Evolutionary conservation across 495 filamentous ascomycete species (phyloP).

Genomic region (Xylaria cubensis): DNA sequence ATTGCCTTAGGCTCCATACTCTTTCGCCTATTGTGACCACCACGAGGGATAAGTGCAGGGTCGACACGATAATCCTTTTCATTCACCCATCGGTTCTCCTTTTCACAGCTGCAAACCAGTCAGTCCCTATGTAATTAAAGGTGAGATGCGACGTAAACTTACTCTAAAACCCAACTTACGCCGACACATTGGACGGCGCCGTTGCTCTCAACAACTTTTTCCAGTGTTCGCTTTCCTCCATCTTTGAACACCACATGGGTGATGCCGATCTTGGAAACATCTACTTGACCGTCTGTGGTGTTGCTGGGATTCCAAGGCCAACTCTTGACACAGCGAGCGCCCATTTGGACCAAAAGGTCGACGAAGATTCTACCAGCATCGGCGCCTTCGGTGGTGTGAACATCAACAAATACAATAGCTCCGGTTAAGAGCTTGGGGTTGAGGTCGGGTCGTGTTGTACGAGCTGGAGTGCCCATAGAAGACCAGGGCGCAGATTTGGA

Average conservation of each 20-base stretch:
- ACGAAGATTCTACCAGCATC: conserved; percentile 86
- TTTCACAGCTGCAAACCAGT: conserved; percentile 67
- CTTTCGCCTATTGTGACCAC: conserved; percentile 80
- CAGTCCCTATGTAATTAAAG: conserved; percentile 28
- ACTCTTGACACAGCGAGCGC: conserved; percentile 79
- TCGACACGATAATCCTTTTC: conserved; percentile 75
- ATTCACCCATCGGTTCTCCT: conserved; percentile 77
- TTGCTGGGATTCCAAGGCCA: conserved; percentile 82
- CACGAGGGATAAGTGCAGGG: conserved; percentile 73
- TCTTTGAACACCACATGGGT: conserved; percentile 98
- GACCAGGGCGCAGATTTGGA: conserved; percentile 55
- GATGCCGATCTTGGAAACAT: conserved; percentile 71
- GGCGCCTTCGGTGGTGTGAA: conserved; percentile 87
- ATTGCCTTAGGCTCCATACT: conserved; percentile 89
- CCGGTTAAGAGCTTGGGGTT: conserved; percentile 66
- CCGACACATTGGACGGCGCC: conserved; percentile 84
- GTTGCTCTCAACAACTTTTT: conserved; percentile 79
- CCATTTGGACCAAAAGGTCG: conserved; percentile 82
- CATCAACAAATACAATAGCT: conserved; percentile 87
- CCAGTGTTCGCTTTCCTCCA: conserved; percentile 82
- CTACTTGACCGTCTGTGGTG: conserved; percentile 41
- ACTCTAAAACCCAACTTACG: conserved; percentile 88
- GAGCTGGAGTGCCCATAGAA: conserved; percentile 59
- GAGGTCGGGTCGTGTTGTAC: conserved; percentile 59
- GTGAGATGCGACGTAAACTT: conserved; percentile 46